These are phyloP conservation scores for Tricholoma terreum DNA, from an alignment of 768 basidiomycete genomes.

Conservation along the genomic window DNA sequence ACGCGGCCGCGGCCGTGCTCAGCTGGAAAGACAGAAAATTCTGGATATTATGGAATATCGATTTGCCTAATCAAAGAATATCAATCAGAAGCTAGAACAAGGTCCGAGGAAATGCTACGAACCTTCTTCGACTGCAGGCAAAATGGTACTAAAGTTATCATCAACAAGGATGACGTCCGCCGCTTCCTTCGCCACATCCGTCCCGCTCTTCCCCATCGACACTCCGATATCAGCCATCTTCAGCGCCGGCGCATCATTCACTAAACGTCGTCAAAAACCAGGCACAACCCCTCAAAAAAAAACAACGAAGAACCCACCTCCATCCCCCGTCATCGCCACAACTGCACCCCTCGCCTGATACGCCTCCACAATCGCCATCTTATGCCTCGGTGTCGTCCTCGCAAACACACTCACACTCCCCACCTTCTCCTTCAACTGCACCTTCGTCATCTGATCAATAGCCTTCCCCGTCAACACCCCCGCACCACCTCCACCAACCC, in stretches of 20 bases:
- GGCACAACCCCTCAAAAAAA: not conserved
- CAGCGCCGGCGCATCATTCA: constrained; percentile 95
- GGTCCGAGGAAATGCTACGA: constrained; percentile 10
- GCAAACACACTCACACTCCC: constrained; percentile 87
- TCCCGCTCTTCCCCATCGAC: constrained; percentile 98
- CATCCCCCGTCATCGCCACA: constrained; percentile 98
- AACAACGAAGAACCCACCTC: constrained; percentile 50
- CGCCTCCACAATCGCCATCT: constrained; percentile 96
- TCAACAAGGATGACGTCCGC: constrained; percentile 97
- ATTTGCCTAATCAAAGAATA: constrained; percentile 61
- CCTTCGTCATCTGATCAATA: constrained; percentile 80
- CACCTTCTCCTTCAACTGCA: constrained; percentile 79
- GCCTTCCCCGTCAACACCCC: constrained; percentile 68
- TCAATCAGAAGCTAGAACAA: not conserved
- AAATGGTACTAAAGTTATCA: constrained; percentile 93
- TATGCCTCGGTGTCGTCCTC: constrained; percentile 93
- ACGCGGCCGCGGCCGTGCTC: constrained; percentile 93
- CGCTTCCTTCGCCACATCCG: constrained; percentile 97
- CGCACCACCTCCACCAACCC: constrained; percentile 56
- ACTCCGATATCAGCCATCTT: constrained; percentile 99
- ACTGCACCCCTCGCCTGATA: constrained; percentile 87
- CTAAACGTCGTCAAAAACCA: constrained; percentile 29
- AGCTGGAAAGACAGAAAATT: constrained; percentile 97
- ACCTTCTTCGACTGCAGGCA: constrained; percentile 95
- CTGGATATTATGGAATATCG: constrained; percentile 98